Base-by-base conservation (phyloP, 345 rosid genomes). In the Gossypium turneri region DNA sequence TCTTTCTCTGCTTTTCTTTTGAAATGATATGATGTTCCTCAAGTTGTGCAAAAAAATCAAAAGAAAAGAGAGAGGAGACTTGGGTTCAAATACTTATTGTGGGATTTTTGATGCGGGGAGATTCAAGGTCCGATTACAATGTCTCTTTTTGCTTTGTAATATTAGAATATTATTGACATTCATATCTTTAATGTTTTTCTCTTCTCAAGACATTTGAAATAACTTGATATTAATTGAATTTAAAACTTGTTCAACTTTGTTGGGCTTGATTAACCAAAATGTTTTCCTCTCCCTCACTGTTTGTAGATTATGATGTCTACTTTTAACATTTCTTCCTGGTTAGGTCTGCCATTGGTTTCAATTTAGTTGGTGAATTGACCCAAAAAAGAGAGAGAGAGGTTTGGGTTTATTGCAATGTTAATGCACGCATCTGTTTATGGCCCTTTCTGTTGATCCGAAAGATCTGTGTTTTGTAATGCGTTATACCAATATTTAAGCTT, bases 91-190 rank as follows among this genome's bases (percentile, higher is more conserved):
- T 44, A 72, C 66, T 75, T 29, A 22, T 4, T 52, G 67, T 34
- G 41, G 41, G 41, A 34, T 50, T 52, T 79, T 74, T 74, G 79
- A 68, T 77, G 76, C 20, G 48, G 79, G 82, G 75, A 56, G 78
- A 65, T 67, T 41, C 72, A 77, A 80, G 64, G 67, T 83, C 76
- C 44, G 52, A 48, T 48, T 73, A 64, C 58, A 44, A 56, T 75
- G 43, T 73, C 79, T 74, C 76, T 76, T 73, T 81, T 79, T 81
- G 83, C 79, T 85, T 76, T 81, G 84, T 83, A 79, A 80, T 83
- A 73, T 73, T 76, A 72, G 78, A 75, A 71, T 76, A 62, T 73
- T 17, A 13, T 61, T 63, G 48, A 59, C 58, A 29, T 62, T 59
- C 78, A 24, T 58, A 19, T 74, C 45, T 75, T 80, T 41, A 38